These are phyloP conservation scores for Solanum okadae DNA, from an alignment of 257 asterid genomes.

Conservation along the genomic window DNA sequence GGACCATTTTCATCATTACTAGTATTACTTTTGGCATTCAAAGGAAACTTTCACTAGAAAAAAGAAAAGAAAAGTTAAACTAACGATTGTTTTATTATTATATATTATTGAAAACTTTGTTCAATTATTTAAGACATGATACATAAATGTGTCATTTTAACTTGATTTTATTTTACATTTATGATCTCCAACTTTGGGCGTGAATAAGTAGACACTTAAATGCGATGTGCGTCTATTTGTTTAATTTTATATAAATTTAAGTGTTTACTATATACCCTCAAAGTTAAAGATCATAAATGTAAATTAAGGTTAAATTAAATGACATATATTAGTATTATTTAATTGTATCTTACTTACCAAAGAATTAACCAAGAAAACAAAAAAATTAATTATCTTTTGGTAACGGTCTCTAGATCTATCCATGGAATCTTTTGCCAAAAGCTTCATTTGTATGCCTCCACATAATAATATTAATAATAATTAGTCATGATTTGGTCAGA, in stretches of 20 bases:
- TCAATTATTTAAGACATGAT: background rate
- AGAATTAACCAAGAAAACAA: background rate
- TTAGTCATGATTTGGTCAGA: conserved; percentile 34
- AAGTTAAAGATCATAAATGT: no score
- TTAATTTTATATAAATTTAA: no score
- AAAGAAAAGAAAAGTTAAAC: background rate
- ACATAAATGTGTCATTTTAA: no score
- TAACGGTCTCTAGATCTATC: background rate
- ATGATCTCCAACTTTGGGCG: no score
- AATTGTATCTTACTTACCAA: background rate
- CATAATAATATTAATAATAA: background rate
- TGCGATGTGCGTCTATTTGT: no score
- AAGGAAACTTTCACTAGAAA: background rate
- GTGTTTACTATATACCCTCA: no score
- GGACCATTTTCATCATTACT: conserved; percentile 2
- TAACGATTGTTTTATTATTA: background rate
- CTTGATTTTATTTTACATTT: no score
- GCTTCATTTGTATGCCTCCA: background rate
- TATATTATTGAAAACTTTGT: no score
- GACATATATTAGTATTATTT: no score
- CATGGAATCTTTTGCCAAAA: background rate
- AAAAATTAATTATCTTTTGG: background rate
- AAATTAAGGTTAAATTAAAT: no score
- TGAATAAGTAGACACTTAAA: no score
- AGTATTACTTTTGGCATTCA: background rate